Conservation (phyloP, 768 basidiomycete species). For the Filobasidium wieringae region DNA sequence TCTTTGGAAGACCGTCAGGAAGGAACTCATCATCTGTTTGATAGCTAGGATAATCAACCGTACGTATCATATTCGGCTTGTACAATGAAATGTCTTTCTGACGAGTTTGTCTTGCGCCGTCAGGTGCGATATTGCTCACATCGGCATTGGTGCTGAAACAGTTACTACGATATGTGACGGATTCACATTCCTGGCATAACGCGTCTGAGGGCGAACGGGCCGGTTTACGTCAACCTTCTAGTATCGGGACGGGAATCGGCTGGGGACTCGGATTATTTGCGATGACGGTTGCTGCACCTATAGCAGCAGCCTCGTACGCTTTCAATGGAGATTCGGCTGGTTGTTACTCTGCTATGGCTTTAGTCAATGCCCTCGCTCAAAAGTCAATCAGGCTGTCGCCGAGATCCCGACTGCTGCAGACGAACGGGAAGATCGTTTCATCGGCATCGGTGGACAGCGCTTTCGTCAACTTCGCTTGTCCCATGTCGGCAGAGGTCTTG, state of each 20-base stretch:
- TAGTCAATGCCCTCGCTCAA: conserved; percentile 48
- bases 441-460: conserved; percentile 56
- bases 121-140: neutral
- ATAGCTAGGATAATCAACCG: neutral
- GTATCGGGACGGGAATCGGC: conserved; percentile 54
- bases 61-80: neutral
- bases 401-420: conserved; percentile 49
- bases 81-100: neutral
- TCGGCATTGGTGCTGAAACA: conserved; percentile 44
- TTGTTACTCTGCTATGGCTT: conserved; percentile 22
- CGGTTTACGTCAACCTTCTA: conserved; percentile 37
- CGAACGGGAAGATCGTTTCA: conserved; percentile 56
- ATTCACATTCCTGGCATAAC: conserved; percentile 44
- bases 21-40: neutral
- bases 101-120: neutral
- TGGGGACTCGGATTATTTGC: conserved; percentile 49
- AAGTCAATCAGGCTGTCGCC: conserved; percentile 60
- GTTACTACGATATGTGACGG: conserved; percentile 50
- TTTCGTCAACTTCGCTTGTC: conserved; percentile 39
- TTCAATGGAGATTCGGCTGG: neutral
- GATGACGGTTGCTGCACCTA: conserved; percentile 47
- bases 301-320: neutral
- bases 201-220: conserved; percentile 26
- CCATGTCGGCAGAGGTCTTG: conserved; percentile 11
- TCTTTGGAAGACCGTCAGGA: neutral